These are phyloP conservation scores for Saccharomyces eubayanus DNA, from an alignment of 805 yeast genomes.

Conservation along the genomic window DNA sequence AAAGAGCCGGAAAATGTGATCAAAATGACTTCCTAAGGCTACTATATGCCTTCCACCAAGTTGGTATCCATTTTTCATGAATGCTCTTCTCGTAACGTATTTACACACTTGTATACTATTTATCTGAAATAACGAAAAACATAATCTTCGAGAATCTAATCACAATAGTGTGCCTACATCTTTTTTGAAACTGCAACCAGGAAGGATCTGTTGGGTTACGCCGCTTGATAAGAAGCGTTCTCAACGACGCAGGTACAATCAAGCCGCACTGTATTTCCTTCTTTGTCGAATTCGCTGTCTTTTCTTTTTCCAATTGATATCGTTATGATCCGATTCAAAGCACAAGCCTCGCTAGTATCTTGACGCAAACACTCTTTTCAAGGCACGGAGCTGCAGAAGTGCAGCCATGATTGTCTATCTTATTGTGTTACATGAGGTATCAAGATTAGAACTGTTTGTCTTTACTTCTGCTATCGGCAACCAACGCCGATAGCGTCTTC, in stretches of 20 bases:
- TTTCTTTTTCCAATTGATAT: too few relatives aligned
- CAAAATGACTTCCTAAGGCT: constrained; percentile 86
- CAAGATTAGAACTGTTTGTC: not conserved
- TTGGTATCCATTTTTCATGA: constrained; percentile 91
- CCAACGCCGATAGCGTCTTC: not conserved
- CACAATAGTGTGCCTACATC: not conserved
- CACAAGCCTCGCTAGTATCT: too few relatives aligned
- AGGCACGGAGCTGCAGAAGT: not conserved
- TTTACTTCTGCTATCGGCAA: not conserved
- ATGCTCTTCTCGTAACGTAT: not conserved
- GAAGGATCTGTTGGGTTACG: not conserved
- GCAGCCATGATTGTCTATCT: not conserved
- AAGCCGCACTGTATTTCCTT: too few relatives aligned
- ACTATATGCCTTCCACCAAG: constrained; percentile 90
- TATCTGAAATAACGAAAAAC: not conserved
- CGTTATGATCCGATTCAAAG: too few relatives aligned
- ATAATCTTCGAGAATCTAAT: not conserved
- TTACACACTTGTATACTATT: not conserved
- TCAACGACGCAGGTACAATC: not conserved
- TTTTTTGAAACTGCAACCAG: not conserved
- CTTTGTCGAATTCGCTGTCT: too few relatives aligned
- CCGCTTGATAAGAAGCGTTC: not conserved
- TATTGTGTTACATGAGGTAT: not conserved
- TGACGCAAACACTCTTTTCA: not conserved
- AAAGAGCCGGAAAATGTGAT: constrained; percentile 89